phyloP scores from a whole-genome alignment of 495 filamentous ascomycete genomes.

The Entonaema liquescens region DNA sequence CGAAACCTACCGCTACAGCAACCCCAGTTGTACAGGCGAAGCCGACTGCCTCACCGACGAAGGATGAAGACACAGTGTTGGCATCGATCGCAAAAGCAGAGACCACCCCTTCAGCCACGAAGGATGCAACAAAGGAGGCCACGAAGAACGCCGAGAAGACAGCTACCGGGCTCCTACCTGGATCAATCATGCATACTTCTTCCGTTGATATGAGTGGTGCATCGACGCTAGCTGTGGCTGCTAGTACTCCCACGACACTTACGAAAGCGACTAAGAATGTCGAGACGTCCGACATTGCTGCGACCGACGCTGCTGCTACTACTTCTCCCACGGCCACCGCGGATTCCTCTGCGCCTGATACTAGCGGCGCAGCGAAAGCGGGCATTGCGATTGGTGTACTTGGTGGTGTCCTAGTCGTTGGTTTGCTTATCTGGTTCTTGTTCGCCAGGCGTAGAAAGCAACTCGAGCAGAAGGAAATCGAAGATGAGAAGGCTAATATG shows the following conservation, averaged over 20 bases:
- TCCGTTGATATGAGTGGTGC: slow-evolving; percentile 16
- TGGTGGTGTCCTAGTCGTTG: slow-evolving; percentile 67
- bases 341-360: slow-evolving; percentile 42
- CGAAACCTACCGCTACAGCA: slow-evolving; percentile 14
- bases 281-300: slow-evolving; percentile 32
- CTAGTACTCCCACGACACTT: slow-evolving; percentile 31
- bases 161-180: slow-evolving; percentile 4
- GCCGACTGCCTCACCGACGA: slow-evolving; percentile 27
- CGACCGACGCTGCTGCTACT: slow-evolving; percentile 37
- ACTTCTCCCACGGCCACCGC: slow-evolving; percentile 45
- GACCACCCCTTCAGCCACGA: slow-evolving; percentile 1
- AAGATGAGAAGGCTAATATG: slow-evolving; percentile 65
- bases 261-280: slow-evolving; percentile 40
- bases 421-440: slow-evolving; percentile 69
- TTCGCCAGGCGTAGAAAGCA: slow-evolving; percentile 70
- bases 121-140: not conserved
- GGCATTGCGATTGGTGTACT: slow-evolving; percentile 84
- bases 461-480: slow-evolving; percentile 57
- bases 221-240: slow-evolving; percentile 29
- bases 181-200: slow-evolving; percentile 15
- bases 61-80: slow-evolving; percentile 19
- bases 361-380: slow-evolving; percentile 76
- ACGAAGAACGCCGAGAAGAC: slow-evolving; percentile 11
- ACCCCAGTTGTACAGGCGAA: slow-evolving; percentile 19
- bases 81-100: slow-evolving; percentile 22